phyloP scores from a whole-genome alignment of 2,329 filamentous ascomycete genomes.

The Ceratocystis destructans region DNA sequence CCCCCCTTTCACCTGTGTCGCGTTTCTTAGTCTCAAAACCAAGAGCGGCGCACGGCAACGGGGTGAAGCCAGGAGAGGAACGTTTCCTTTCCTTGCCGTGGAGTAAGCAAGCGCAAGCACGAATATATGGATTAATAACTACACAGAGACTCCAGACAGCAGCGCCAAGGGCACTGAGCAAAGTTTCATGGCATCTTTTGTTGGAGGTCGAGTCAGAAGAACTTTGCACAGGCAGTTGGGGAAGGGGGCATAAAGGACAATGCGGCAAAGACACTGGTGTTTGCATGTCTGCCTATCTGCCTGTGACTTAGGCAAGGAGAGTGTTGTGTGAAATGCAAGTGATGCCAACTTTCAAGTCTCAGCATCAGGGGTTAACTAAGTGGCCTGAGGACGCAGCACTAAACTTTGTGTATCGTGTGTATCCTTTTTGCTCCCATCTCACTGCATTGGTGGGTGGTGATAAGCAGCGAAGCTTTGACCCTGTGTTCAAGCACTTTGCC shows the following conservation, averaged over 20 bases:
- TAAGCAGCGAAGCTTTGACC: constrained; percentile 1
- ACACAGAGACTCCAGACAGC: no score
- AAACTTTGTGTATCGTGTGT: no score
- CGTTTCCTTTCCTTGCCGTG: neutral
- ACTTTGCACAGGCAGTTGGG: neutral
- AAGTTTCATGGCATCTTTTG: no score
- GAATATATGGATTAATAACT: neutral
- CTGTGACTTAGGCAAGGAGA: neutral
- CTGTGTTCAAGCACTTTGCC: neutral
- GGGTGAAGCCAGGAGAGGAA: neutral
- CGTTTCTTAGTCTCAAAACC: neutral
- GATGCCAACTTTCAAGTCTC: neutral
- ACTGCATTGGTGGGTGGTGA: neutral
- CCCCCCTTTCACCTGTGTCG: neutral
- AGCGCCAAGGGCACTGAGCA: no score
- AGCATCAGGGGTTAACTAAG: no score
- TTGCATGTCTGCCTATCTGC: neutral
- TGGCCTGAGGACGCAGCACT: no score
- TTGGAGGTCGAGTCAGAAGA: neutral
- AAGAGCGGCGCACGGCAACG: neutral
- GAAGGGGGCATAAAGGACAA: neutral
- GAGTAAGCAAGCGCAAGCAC: neutral
- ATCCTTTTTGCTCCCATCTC: neutral
- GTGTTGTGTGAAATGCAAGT: neutral
- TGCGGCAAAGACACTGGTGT: neutral